Evolutionary conservation across 75 land plant genomes (phyloP).

Genomic region (Pseudotsuga menziesii): DNA sequence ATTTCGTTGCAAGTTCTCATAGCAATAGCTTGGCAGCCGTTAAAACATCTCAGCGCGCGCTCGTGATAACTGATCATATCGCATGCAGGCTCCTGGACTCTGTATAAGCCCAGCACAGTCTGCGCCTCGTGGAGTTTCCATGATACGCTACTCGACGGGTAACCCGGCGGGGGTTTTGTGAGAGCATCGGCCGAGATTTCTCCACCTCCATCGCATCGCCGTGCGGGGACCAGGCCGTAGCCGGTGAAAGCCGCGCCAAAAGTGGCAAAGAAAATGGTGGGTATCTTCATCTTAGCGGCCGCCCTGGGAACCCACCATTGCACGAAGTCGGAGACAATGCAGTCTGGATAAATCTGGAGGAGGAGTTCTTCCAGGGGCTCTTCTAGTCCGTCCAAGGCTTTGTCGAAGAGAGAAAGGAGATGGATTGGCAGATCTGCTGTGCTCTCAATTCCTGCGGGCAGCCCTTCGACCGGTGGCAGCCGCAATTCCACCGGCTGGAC

Average conservation of each 20-base stretch:
- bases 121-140: slow-evolving; percentile 3
- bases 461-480: slow-evolving; percentile 25
- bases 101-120: neutral
- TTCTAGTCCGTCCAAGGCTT: neutral
- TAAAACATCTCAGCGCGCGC: neutral
- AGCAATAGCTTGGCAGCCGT: neutral
- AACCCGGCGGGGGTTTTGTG: neutral
- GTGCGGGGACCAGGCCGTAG: slow-evolving; percentile 10
- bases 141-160: slow-evolving; percentile 8
- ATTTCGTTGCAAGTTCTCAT: slow-evolving; percentile 2
- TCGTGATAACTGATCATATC: neutral
- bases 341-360: neutral
- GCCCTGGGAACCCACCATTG: neutral
- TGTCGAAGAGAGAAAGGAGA: neutral
- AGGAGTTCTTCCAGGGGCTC: neutral
- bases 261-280: neutral
- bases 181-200: slow-evolving; percentile 4
- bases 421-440: slow-evolving; percentile 11
- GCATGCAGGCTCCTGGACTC: neutral
- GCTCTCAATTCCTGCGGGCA: slow-evolving; percentile 34
- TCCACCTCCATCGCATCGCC: neutral
- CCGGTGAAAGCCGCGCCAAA: slow-evolving; percentile 3
- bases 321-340: neutral
- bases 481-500: slow-evolving; percentile 23
- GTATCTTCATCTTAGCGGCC: neutral